Evolutionary conservation across 306 rosid genomes (phyloP).

Genomic region (Gleditsia sinensis): DNA sequence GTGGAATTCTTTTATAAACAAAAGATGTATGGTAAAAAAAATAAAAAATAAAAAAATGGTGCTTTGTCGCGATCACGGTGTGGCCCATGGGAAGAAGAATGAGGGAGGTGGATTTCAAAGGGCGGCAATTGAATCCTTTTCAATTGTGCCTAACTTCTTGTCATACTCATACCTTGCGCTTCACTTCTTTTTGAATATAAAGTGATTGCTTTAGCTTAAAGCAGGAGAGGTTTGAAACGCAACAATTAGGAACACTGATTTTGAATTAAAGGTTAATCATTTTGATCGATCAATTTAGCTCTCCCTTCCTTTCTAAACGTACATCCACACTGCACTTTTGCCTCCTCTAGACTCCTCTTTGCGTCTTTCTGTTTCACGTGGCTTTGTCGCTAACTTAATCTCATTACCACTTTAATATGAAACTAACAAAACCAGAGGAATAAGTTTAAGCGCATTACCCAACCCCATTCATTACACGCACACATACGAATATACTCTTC

Average conservation of each 20-base stretch:
- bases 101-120: slow-evolving; percentile 39
- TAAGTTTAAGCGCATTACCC: neutral
- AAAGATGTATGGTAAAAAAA: too few relatives aligned
- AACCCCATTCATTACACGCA: neutral
- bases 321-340: slow-evolving; percentile 19
- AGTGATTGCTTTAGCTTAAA: slow-evolving; percentile 67
- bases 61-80: slow-evolving; percentile 32
- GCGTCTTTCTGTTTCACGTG: slow-evolving; percentile 6
- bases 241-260: slow-evolving; percentile 36
- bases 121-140: neutral
- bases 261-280: slow-evolving; percentile 53
- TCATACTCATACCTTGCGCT: slow-evolving; percentile 38
- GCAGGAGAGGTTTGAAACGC: slow-evolving; percentile 48
- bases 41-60: neutral
- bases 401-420: neutral
- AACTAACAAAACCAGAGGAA: too few relatives aligned
- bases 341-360: neutral
- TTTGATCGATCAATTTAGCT: slow-evolving; percentile 36
- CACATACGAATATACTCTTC: too few relatives aligned
- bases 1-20: neutral
- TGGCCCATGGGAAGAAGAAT: slow-evolving; percentile 4
- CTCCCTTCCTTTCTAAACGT: slow-evolving; percentile 34
- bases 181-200: slow-evolving; percentile 52
- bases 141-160: slow-evolving; percentile 34
- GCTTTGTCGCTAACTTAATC: neutral